Base-by-base conservation (phyloP, 164 flowering plant genomes). In the Vitis riparia region DNA sequence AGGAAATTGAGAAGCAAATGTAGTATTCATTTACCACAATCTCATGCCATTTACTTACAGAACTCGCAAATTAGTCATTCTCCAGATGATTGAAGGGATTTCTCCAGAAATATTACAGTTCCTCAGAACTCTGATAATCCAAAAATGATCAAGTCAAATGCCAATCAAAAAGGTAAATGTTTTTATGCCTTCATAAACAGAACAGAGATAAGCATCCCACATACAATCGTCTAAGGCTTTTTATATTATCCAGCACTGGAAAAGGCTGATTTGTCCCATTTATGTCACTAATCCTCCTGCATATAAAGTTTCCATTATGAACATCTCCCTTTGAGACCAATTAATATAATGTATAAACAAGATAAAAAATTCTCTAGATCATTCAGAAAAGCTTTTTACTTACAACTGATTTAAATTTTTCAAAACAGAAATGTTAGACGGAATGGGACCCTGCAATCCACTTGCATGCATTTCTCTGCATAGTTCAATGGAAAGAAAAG, bases 81-180 rank as follows among this genome's bases (percentile, higher is more conserved):
- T 13, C 79, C 79, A 76, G 19, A 76, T 59, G 44, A 72, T 72
- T n/a, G 55, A 8, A 29, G 79, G 79, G 3, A 76, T 59, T 30
- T 59, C 62, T 13, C 76, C 76, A 52, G 17, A 23, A 49, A 76
- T 51, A 48, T 47, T 72, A 50, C 79, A 76, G 52, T 62, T 76
- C 70, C 75, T 62, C 53, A 76, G 48, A 16, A 65, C 59, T 53
- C 79, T 76, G 30, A 14, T 9, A 15, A 32, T 19, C 32, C 59
- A 62, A 53, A 53, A 53, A 53, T 13, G 15, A 53, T 53, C 56
- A 53, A 13, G 56, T 53, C 56, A 53, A 13, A 53, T 53, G 15
- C 56, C n/a, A 53, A n/a, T 13, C 56, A 53, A 13, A 53, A 13
- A 53, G 14, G 56, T 11, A 4, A n/a, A 53, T 53, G n/a, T 5